Evolutionary conservation across 805 yeast genomes (phyloP).

Genomic region (Pichia nakasei): DNA sequence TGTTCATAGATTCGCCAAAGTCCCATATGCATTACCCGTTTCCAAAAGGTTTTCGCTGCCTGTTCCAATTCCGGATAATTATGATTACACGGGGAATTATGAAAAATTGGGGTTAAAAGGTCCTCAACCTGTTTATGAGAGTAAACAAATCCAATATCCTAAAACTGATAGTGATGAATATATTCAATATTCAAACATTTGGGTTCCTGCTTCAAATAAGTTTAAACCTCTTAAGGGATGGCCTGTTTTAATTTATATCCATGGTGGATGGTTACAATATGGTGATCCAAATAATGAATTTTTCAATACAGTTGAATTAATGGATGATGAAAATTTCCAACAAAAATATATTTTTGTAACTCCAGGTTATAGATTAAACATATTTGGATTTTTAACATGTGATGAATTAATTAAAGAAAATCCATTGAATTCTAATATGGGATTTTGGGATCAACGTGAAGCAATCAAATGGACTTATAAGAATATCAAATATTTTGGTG

Average conservation of each 20-base stretch:
- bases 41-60: slow-evolving; percentile 24
- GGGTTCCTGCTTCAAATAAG: slow-evolving; percentile 28
- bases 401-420: slow-evolving; percentile 31
- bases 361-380: slow-evolving; percentile 33
- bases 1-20: slow-evolving; percentile 24
- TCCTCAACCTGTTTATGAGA: slow-evolving; percentile 30
- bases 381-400: slow-evolving; percentile 29
- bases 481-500: slow-evolving; percentile 37
- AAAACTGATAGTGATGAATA: slow-evolving; percentile 26
- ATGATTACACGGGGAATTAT: slow-evolving; percentile 32
- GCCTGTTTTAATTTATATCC: slow-evolving; percentile 33
- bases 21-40: slow-evolving; percentile 26
- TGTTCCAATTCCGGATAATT: slow-evolving; percentile 24
- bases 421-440: slow-evolving; percentile 25
- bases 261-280: slow-evolving; percentile 36
- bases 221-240: slow-evolving; percentile 29
- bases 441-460: slow-evolving; percentile 38
- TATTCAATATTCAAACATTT: slow-evolving; percentile 29
- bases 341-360: slow-evolving; percentile 30
- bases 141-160: slow-evolving; percentile 13
- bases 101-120: slow-evolving; percentile 25
- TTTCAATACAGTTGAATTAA: slow-evolving; percentile 17
- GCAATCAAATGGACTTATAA: slow-evolving; percentile 38
- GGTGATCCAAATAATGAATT: slow-evolving; percentile 22
- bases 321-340: slow-evolving; percentile 19